Conservation (phyloP, 495 filamentous ascomycete genomes). For the Acidiella bohemica region DNA sequence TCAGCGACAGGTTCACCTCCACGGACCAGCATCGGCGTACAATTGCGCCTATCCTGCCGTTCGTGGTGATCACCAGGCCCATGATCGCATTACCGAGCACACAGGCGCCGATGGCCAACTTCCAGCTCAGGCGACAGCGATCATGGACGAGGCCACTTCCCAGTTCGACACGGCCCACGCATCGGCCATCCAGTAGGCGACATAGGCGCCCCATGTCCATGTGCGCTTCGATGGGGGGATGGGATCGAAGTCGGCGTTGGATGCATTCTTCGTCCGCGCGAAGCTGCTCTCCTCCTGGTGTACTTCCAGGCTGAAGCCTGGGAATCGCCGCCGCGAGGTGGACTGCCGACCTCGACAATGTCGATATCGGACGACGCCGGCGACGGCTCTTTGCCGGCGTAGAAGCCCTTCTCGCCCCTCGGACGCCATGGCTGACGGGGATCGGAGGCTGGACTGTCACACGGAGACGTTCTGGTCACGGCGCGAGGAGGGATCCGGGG, state of each 20-base stretch:
- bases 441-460: no score
- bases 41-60: slow-evolving; percentile 16
- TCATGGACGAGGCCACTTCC: slow-evolving; percentile 17
- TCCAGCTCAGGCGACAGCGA: slow-evolving; percentile 20
- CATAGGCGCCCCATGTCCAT: slow-evolving; percentile 6
- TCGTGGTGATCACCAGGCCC: slow-evolving; percentile 19
- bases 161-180: slow-evolving; percentile 22
- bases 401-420: no score
- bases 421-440: background rate
- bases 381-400: background rate
- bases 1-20: background rate
- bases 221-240: slow-evolving; percentile 19
- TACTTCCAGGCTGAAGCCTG: slow-evolving; percentile 14
- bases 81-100: slow-evolving; percentile 20
- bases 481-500: no score
- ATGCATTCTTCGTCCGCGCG: slow-evolving; percentile 6
- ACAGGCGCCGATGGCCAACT: slow-evolving; percentile 17
- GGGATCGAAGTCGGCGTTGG: slow-evolving; percentile 21
- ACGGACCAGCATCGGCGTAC: background rate
- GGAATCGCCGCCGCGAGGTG: background rate
- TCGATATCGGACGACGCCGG: background rate
- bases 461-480: no score
- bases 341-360: background rate
- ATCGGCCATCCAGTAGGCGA: slow-evolving; percentile 23
- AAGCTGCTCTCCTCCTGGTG: slow-evolving; percentile 17